Percentiles rank a stretch among this genome's conserved stretches.
Evolutionary conservation across 2,329 filamentous ascomycete species (phyloP).

Genomic region (Periconia macrospinosa): DNA sequence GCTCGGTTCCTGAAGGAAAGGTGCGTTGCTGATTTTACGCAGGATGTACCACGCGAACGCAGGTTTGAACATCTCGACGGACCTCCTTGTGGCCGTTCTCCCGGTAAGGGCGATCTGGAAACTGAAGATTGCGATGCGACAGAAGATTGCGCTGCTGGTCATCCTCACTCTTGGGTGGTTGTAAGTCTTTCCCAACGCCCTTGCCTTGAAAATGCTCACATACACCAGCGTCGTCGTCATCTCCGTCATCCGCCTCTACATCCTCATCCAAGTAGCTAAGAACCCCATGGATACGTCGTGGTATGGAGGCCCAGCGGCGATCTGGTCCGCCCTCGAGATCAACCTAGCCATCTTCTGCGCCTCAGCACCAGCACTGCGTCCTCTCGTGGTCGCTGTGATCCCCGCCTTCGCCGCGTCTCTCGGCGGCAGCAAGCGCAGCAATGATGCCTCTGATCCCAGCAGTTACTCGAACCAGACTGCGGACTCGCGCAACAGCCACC

Average conservation of each 20-base stretch:
- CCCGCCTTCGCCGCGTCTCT: slow-evolving; percentile 18
- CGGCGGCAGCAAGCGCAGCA: neutral
- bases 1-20: neutral
- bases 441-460: neutral
- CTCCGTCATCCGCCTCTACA: slow-evolving; percentile 28
- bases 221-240: slow-evolving; percentile 27
- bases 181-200: slow-evolving; percentile 6
- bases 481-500: neutral
- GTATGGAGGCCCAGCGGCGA: slow-evolving; percentile 23
- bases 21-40: neutral
- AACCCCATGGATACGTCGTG: slow-evolving; percentile 25
- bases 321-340: slow-evolving; percentile 34
- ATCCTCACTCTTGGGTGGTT: slow-evolving; percentile 36
- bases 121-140: slow-evolving; percentile 22
- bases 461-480: neutral
- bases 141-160: slow-evolving; percentile 22
- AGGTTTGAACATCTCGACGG: slow-evolving; percentile 26
- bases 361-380: slow-evolving; percentile 31
- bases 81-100: slow-evolving; percentile 26
- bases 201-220: neutral
- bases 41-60: slow-evolving; percentile 28
- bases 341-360: slow-evolving; percentile 38
- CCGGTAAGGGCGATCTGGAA: slow-evolving; percentile 28
- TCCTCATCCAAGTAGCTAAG: slow-evolving; percentile 14
- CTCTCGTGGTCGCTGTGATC: slow-evolving; percentile 24